Evolutionary conservation across 2,329 filamentous ascomycete species (phyloP).

Genomic region (Cercospora sp.): DNA sequence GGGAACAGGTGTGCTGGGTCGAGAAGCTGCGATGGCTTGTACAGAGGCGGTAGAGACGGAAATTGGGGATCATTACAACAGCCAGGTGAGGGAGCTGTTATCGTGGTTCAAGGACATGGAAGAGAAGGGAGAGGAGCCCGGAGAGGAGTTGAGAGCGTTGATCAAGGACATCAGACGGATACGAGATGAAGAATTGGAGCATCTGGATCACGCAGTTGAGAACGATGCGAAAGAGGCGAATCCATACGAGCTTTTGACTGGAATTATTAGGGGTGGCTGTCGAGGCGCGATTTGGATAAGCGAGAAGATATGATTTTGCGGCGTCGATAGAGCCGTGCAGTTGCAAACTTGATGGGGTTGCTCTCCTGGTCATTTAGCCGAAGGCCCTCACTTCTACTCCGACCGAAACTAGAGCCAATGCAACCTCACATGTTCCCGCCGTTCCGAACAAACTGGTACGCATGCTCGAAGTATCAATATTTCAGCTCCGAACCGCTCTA

Average conservation of each 20-base stretch:
- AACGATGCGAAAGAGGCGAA: conserved; percentile 88
- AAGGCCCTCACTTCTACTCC: background rate
- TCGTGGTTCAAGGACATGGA: conserved; percentile 79
- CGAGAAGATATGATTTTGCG: conserved; percentile 60
- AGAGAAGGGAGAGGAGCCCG: conserved; percentile 73
- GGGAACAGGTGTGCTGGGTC: conserved; percentile 82
- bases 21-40: conserved; percentile 96
- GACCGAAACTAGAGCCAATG: background rate
- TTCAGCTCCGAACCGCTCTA: background rate
- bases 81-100: conserved; percentile 78
- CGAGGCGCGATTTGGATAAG: conserved; percentile 90
- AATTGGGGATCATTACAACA: conserved; percentile 94
- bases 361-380: background rate
- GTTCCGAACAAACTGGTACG: background rate
- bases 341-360: background rate
- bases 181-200: conserved; percentile 93
- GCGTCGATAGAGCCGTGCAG: background rate
- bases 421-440: background rate
- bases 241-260: conserved; percentile 85
- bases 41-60: conserved; percentile 98
- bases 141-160: conserved; percentile 72
- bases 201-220: conserved; percentile 91
- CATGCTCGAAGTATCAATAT: background rate
- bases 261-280: conserved; percentile 85
- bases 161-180: conserved; percentile 76